Evolutionary conservation across 148 eudicot species (phyloP).

Genomic region (Vaccinium vitisidaea): DNA sequence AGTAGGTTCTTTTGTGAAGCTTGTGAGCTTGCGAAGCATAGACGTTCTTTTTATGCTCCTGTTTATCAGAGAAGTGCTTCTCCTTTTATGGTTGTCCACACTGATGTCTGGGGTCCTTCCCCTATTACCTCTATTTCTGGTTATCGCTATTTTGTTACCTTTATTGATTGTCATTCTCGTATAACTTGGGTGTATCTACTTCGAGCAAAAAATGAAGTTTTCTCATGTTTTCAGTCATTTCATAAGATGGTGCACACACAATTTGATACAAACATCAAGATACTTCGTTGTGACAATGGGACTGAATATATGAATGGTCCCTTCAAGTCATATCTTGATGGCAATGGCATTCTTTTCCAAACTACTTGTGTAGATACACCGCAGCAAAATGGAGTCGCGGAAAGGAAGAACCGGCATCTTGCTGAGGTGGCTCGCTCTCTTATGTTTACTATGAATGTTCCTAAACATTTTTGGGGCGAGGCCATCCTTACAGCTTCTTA

Average conservation of each 20-base stretch:
- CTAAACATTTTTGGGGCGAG: neutral
- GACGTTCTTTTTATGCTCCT: neutral
- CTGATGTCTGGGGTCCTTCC: too few species aligned
- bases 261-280: neutral
- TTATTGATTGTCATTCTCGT: too few species aligned
- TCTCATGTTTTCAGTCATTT: too few species aligned
- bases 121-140: too few species aligned
- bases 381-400: neutral
- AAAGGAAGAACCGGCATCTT: neutral
- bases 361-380: neutral
- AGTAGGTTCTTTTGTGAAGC: neutral
- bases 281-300: neutral
- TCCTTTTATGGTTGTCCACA: too few species aligned
- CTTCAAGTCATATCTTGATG: neutral
- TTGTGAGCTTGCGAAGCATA: neutral
- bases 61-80: neutral
- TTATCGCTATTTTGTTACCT: too few species aligned
- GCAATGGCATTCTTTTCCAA: neutral
- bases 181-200: too few species aligned
- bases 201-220: too few species aligned
- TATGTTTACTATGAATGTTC: neutral
- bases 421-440: neutral
- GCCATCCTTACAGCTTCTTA: neutral
- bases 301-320: neutral
- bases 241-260: too few species aligned